phyloP scores from a whole-genome alignment of 495 filamentous ascomycete genomes.

The Pseudomonodictys pantanalensis region DNA sequence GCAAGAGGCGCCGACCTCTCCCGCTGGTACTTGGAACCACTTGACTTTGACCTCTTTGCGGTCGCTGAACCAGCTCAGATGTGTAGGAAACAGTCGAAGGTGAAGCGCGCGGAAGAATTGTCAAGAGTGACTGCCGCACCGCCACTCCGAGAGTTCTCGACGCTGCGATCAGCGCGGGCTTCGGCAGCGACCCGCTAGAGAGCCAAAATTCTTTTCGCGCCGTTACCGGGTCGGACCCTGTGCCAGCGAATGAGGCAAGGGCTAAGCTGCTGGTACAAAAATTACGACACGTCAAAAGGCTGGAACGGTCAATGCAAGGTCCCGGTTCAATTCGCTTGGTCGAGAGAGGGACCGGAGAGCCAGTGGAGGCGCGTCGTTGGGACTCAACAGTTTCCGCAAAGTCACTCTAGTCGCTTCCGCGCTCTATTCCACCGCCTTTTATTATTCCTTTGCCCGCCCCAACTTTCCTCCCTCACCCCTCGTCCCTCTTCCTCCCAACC shows the following conservation, averaged over 20 bases:
- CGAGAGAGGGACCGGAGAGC: no score
- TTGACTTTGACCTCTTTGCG: no score
- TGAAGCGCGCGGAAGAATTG: no score
- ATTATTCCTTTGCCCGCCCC: background rate
- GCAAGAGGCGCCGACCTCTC: no score
- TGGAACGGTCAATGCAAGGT: background rate
- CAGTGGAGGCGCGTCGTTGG: background rate
- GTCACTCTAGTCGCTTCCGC: background rate
- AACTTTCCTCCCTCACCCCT: slow-evolving; percentile 1
- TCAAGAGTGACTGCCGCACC: background rate
- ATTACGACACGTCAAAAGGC: background rate
- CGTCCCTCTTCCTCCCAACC: slow-evolving; percentile 18
- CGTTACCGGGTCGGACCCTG: background rate
- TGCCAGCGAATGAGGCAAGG: background rate
- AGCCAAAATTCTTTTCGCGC: background rate
- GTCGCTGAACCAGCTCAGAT: no score
- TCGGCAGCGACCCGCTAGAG: background rate
- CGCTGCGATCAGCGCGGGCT: background rate
- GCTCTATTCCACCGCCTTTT: slow-evolving; percentile 21
- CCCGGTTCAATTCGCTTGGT: background rate
- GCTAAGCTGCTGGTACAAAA: background rate
- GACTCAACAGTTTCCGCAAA: background rate
- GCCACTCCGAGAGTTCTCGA: background rate
- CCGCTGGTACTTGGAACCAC: no score
- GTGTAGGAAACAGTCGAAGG: no score